Conservation (phyloP, 768 basidiomycete genomes). For the Tricholoma bakamatsutake region DNA sequence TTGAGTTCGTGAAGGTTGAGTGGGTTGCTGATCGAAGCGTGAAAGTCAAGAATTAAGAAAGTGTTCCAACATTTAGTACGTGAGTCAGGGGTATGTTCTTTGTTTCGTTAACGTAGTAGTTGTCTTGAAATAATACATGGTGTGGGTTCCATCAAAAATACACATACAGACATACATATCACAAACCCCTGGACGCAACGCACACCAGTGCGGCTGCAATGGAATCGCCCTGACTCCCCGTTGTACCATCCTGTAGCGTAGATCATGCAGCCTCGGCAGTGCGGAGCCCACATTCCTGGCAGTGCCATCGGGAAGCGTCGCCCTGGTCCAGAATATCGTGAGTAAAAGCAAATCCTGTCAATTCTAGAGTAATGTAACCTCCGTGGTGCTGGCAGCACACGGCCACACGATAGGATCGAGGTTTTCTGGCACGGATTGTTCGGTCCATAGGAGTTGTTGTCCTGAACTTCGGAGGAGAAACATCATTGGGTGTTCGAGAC, state of each 20-base stretch:
- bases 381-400: conserved; percentile 62
- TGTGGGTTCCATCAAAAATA: background rate
- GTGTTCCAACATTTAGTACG: conserved; percentile 84
- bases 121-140: background rate
- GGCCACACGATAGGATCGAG: conserved; percentile 71
- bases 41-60: conserved; percentile 75
- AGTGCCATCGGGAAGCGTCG: conserved; percentile 31
- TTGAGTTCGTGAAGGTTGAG: conserved; percentile 73
- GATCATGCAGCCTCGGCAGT: conserved; percentile 60
- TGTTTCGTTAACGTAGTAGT: background rate
- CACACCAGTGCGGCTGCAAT: conserved; percentile 71
- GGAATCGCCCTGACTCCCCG: conserved; percentile 55
- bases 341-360: background rate
- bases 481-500: background rate
- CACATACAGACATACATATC: no score
- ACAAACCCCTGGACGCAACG: conserved; percentile 44
- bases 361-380: conserved; percentile 26
- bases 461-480: conserved; percentile 25
- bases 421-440: conserved; percentile 65
- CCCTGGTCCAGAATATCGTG: conserved; percentile 64
- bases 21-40: conserved; percentile 86
- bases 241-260: conserved; percentile 54
- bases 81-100: background rate
- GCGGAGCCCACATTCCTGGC: conserved; percentile 40
- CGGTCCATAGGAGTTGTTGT: conserved; percentile 68